Percentiles rank a stretch among this genome's conserved stretches.
phyloP scores from a whole-genome alignment of 1,284 basidiomycete genomes.

The Leccinum proximum region DNA sequence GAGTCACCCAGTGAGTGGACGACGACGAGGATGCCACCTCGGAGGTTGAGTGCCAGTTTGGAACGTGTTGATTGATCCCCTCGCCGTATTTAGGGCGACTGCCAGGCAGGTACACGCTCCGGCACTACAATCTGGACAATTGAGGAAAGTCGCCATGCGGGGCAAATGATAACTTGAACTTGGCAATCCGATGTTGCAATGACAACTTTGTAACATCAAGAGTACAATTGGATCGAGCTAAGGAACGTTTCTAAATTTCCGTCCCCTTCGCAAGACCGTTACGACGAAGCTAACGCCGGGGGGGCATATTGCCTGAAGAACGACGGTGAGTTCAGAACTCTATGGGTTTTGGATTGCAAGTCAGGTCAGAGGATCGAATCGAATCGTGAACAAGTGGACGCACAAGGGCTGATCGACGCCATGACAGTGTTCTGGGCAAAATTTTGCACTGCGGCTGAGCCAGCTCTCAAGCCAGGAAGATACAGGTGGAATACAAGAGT shows the following conservation, averaged over 20 bases:
- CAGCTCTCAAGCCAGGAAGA: conserved; percentile 3
- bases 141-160: conserved; percentile 5
- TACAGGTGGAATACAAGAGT: conserved; percentile 17
- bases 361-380: not conserved
- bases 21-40: not conserved
- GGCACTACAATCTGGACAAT: not conserved
- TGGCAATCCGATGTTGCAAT: conserved; percentile 1
- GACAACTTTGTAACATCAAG: conserved; percentile 1
- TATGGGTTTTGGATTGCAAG: conserved; percentile 5
- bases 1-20: not conserved
- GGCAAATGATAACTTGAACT: conserved; percentile 12
- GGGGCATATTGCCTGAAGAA: not conserved
- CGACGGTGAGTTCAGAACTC: conserved; percentile 6
- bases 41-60: not conserved
- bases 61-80: not conserved
- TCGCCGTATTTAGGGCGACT: not conserved
- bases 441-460: conserved; percentile 4
- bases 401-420: conserved; percentile 16
- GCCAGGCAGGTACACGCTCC: not conserved
- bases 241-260: conserved; percentile 6
- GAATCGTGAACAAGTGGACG: conserved; percentile 9
- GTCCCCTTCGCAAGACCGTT: conserved; percentile 2
- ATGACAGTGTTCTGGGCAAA: not conserved
- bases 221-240: conserved; percentile 17
- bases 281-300: not conserved